These are phyloP conservation scores for Echeveria elegans DNA, from an alignment of 164 flowering plant species.

Conservation along the genomic window DNA sequence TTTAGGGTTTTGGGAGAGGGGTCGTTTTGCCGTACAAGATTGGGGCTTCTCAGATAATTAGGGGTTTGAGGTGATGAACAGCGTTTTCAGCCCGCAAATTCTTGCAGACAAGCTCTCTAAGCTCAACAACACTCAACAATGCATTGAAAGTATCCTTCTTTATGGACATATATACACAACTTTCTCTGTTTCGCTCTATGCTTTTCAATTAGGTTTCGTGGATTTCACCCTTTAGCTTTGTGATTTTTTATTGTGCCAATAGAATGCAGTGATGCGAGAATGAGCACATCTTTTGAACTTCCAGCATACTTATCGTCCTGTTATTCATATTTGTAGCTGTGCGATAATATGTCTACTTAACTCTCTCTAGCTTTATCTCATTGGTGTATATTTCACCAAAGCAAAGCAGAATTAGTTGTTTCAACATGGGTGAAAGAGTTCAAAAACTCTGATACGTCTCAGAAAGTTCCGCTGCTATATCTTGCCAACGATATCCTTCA, in stretches of 20 bases:
- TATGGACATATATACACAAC: not conserved
- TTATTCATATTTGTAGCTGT: not conserved
- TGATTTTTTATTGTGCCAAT: no score
- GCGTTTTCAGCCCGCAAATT: slow-evolving; percentile 73
- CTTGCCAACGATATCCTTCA: slow-evolving; percentile 97
- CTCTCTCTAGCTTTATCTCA: slow-evolving; percentile 66
- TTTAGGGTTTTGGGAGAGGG: not conserved
- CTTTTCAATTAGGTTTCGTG: not conserved
- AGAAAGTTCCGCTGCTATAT: slow-evolving; percentile 75
- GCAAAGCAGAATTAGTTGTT: slow-evolving; percentile 79
- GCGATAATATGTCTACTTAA: slow-evolving; percentile 22
- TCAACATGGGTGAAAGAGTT: slow-evolving; percentile 89
- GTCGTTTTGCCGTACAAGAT: not conserved
- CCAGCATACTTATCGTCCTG: no score
- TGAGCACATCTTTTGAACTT: not conserved
- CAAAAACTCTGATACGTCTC: slow-evolving; percentile 43
- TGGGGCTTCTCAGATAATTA: not conserved
- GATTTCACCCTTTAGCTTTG: not conserved
- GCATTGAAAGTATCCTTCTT: slow-evolving; percentile 90
- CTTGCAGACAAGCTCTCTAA: slow-evolving; percentile 94
- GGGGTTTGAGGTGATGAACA: slow-evolving; percentile 56
- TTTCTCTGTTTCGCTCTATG: not conserved
- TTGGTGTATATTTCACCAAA: slow-evolving; percentile 93
- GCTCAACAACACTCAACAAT: slow-evolving; percentile 91
- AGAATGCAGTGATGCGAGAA: no score